These are phyloP conservation scores for Fraxinus americana DNA, from an alignment of 257 asterid genomes.

Conservation along the genomic window DNA sequence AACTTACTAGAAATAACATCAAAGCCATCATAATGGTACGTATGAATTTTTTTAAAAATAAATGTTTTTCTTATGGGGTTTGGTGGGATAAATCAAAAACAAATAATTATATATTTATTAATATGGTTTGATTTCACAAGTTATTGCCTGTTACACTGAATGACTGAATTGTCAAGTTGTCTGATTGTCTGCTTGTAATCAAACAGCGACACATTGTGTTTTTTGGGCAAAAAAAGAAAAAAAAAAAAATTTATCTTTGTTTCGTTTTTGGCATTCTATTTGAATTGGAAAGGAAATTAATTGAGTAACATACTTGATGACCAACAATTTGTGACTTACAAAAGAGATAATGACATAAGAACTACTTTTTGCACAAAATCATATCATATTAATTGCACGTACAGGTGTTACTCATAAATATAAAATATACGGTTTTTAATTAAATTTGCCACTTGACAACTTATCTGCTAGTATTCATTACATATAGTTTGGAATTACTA, in stretches of 20 bases:
- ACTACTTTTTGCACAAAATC: neutral
- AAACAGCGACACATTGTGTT: no score
- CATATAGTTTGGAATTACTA: no score
- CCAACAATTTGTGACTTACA: neutral
- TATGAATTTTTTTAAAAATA: neutral
- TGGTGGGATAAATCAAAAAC: conserved; percentile 18
- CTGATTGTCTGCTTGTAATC: no score
- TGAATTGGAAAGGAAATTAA: no score
- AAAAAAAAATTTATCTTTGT: no score
- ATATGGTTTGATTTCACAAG: neutral
- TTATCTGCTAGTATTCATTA: no score
- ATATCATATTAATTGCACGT: neutral
- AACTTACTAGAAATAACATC: conserved; percentile 66
- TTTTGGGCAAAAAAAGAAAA: no score
- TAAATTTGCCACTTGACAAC: no score
- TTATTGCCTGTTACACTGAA: neutral
- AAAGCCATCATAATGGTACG: conserved; percentile 93
- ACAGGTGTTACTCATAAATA: neutral
- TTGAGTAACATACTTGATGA: neutral
- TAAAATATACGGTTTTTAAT: no score
- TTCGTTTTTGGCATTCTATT: neutral
- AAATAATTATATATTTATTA: conserved; percentile 6
- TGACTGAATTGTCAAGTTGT: neutral
- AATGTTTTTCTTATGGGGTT: neutral
- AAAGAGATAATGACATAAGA: neutral